These are phyloP conservation scores for Penstemon davidsonii DNA, from an alignment of 257 asterid species.

Conservation along the genomic window DNA sequence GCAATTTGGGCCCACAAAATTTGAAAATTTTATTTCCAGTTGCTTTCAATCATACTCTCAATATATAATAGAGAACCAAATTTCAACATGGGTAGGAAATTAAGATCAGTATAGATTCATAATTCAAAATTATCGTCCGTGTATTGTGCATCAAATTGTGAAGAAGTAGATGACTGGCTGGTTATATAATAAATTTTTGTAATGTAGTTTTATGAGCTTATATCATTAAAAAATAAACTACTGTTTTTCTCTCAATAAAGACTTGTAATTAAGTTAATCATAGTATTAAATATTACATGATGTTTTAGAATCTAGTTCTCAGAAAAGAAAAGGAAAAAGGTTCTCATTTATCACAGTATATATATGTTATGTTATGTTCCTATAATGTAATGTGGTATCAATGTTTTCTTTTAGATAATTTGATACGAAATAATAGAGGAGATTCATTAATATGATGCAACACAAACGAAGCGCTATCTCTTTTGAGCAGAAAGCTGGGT, in stretches of 20 bases:
- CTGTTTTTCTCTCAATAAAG: conserved; percentile 17
- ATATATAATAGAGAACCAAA: conserved; percentile 27
- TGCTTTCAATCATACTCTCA: conserved; percentile 32
- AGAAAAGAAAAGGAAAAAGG: too few species aligned
- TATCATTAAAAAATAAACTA: conserved; percentile 14
- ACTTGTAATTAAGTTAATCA: too few species aligned
- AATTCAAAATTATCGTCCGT: too few species aligned
- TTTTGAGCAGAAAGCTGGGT: conserved; percentile 48
- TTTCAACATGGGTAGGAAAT: neutral
- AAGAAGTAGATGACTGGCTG: conserved; percentile 13
- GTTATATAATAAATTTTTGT: conserved; percentile 15
- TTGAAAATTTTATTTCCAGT: conserved; percentile 28
- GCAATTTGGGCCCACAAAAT: conserved; percentile 43
- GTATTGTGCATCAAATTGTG: conserved; percentile 5
- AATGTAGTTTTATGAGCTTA: conserved; percentile 13
- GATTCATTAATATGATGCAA: conserved; percentile 64
- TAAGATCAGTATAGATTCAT: conserved; percentile 21
- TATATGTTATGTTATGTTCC: too few species aligned
- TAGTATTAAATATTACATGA: neutral
- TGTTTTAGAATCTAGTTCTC: too few species aligned
- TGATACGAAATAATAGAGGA: conserved; percentile 2
- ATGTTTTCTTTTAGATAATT: neutral
- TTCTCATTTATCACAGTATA: too few species aligned
- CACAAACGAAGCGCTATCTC: conserved; percentile 67
- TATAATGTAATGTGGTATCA: too few species aligned